phyloP scores from a whole-genome alignment of 768 basidiomycete species.

The Auricularia cornea region DNA sequence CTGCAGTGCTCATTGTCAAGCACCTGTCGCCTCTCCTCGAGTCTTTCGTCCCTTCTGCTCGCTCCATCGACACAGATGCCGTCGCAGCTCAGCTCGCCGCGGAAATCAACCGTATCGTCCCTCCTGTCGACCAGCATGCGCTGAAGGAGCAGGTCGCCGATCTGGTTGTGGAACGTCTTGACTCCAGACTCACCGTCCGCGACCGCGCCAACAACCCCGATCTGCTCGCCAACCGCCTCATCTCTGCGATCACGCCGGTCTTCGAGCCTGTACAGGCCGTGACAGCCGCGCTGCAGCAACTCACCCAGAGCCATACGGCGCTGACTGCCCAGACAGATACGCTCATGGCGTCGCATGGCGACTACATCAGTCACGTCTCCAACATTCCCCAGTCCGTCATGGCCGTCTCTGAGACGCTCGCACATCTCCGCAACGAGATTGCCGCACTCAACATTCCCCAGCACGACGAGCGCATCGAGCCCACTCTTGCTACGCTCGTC shows the following conservation, averaged over 20 bases:
- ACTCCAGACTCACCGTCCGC: slow-evolving; percentile 69
- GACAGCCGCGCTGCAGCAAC: slow-evolving; percentile 39
- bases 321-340: slow-evolving; percentile 41
- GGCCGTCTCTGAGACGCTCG: background rate
- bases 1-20: slow-evolving; percentile 72
- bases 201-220: slow-evolving; percentile 37
- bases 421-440: background rate
- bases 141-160: slow-evolving; percentile 88
- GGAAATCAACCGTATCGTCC: slow-evolving; percentile 64
- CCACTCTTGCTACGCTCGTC: background rate
- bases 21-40: slow-evolving; percentile 60
- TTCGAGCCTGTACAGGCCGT: slow-evolving; percentile 33
- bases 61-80: slow-evolving; percentile 42
- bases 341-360: background rate
- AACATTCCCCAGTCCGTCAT: background rate
- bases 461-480: background rate
- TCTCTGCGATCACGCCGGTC: slow-evolving; percentile 20
- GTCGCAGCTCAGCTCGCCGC: slow-evolving; percentile 52
- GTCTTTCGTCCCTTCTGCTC: slow-evolving; percentile 24
- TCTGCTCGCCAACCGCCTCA: slow-evolving; percentile 9
- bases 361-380: slow-evolving; percentile 1
- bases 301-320: slow-evolving; percentile 44
- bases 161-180: slow-evolving; percentile 76
- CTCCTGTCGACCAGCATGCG: slow-evolving; percentile 73
- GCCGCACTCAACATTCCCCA: background rate